Conservation (phyloP, 257 asterid species). For the Solanum corneliomulleri region DNA sequence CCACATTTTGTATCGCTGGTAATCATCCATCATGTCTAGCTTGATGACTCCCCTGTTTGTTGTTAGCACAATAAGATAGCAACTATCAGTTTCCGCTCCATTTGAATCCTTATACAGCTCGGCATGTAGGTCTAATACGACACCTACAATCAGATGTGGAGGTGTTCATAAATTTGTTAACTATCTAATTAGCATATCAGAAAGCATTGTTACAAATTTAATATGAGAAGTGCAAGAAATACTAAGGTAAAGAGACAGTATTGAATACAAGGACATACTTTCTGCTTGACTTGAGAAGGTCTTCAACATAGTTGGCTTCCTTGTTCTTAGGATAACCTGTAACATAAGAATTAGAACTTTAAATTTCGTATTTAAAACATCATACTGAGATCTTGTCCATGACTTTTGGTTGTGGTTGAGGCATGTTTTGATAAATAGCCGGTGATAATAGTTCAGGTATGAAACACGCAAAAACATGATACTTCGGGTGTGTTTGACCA, state of each 20-base stretch:
- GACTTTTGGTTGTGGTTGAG: background rate
- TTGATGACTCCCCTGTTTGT: slow-evolving; percentile 60
- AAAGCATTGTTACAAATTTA: background rate
- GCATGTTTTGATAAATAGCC: background rate
- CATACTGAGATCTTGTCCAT: background rate
- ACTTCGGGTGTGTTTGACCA: background rate
- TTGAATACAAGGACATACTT: slow-evolving; percentile 31
- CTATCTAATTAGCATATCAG: background rate
- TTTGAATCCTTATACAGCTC: slow-evolving; percentile 63
- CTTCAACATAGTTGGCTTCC: slow-evolving; percentile 52
- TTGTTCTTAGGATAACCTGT: slow-evolving; percentile 66
- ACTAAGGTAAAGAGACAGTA: background rate
- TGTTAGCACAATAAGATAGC: slow-evolving; percentile 52
- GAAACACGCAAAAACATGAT: background rate
- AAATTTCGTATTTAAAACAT: background rate
- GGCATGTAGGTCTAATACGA: slow-evolving; percentile 41
- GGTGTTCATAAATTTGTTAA: background rate
- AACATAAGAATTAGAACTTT: slow-evolving; percentile 1
- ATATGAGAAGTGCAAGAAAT: background rate
- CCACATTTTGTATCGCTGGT: slow-evolving; percentile 53
- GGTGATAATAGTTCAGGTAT: background rate
- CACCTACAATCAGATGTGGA: slow-evolving; percentile 20
- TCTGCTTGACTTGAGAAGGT: slow-evolving; percentile 55
- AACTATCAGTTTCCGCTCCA: slow-evolving; percentile 37
- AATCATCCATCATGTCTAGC: slow-evolving; percentile 65